A percentile compares a stretch with the other conserved stretches of the same genome.
Evolutionary conservation across 768 basidiomycete genomes (phyloP).

Genomic region (Chalciporus pseudorubinellus): DNA sequence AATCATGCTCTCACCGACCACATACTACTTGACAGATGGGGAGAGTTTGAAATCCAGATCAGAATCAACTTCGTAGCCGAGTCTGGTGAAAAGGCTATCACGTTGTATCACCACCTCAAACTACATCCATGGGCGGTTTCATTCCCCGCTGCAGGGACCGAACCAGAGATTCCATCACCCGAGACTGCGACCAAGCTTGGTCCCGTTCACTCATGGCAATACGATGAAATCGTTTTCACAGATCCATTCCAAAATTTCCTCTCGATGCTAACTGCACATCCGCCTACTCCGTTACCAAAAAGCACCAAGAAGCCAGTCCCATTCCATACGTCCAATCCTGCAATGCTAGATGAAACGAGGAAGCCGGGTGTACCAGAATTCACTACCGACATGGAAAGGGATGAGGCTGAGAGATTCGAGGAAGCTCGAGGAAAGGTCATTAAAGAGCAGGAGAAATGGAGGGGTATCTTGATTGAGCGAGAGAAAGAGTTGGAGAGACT

Average conservation of each 20-base stretch:
- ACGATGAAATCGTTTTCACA: constrained; percentile 95
- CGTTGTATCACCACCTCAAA: constrained; percentile 90
- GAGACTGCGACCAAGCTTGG: constrained; percentile 65
- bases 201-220: constrained; percentile 96
- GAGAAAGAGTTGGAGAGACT: constrained; percentile 78
- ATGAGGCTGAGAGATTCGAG: constrained; percentile 79
- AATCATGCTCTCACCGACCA: not conserved
- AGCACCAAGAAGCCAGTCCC: constrained; percentile 58
- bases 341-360: constrained; percentile 63
- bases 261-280: constrained; percentile 72
- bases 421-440: constrained; percentile 68
- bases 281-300: constrained; percentile 79
- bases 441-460: constrained; percentile 75
- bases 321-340: constrained; percentile 62
- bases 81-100: constrained; percentile 86
- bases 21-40: constrained; percentile 51
- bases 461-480: constrained; percentile 63
- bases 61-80: constrained; percentile 87
- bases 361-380: constrained; percentile 78
- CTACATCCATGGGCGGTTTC: constrained; percentile 82
- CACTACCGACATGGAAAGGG: constrained; percentile 77
- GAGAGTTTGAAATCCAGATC: constrained; percentile 96
- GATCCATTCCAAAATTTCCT: constrained; percentile 91
- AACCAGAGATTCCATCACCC: constrained; percentile 65
- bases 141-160: constrained; percentile 34